Conservation (phyloP, 108 stramenopile species). For the Pseudonitzschia multiseries region DNA sequence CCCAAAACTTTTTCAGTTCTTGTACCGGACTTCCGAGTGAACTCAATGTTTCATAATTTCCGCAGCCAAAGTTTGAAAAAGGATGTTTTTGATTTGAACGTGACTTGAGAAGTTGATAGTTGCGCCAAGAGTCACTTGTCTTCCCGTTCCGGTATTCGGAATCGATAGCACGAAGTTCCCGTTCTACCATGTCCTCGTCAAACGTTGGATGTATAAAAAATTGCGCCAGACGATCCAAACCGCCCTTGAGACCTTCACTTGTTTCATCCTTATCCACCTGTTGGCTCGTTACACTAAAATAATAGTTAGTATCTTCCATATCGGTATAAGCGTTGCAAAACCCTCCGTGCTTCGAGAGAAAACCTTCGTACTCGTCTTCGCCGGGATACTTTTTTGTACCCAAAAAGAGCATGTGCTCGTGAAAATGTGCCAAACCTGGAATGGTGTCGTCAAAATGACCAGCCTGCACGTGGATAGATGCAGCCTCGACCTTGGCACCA, state of each 20-base stretch:
- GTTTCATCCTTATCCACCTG: slow-evolving; percentile 34
- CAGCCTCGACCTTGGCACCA: slow-evolving; percentile 67
- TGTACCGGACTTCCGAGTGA: slow-evolving; percentile 52
- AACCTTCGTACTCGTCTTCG: slow-evolving; percentile 90
- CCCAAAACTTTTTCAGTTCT: slow-evolving; percentile 67
- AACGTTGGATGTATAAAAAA: slow-evolving; percentile 97
- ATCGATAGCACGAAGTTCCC: slow-evolving; percentile 95
- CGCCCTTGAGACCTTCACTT: slow-evolving; percentile 72
- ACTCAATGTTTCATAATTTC: slow-evolving; percentile 90
- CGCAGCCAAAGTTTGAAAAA: slow-evolving; percentile 93
- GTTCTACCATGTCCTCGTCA: slow-evolving; percentile 77
- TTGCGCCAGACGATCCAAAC: slow-evolving; percentile 92
- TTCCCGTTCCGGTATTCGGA: slow-evolving; percentile 93
- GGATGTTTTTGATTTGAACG: slow-evolving; percentile 67
- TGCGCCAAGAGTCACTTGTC: slow-evolving; percentile 92
- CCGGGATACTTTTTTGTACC: slow-evolving; percentile 93
- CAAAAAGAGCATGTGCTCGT: slow-evolving; percentile 90
- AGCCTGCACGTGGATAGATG: slow-evolving; percentile 79
- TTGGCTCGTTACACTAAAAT: slow-evolving; percentile 85
- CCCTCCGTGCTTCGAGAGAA: slow-evolving; percentile 85
- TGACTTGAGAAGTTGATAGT: slow-evolving; percentile 80
- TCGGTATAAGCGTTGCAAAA: slow-evolving; percentile 95
- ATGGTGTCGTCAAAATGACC: slow-evolving; percentile 80
- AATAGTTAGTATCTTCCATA: slow-evolving; percentile 94
- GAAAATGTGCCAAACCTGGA: slow-evolving; percentile 86